Evolutionary conservation across 345 rosid species (phyloP), one percentile per base, ranked within the genome.

Genomic region (Raphanus sativus): DNA sequence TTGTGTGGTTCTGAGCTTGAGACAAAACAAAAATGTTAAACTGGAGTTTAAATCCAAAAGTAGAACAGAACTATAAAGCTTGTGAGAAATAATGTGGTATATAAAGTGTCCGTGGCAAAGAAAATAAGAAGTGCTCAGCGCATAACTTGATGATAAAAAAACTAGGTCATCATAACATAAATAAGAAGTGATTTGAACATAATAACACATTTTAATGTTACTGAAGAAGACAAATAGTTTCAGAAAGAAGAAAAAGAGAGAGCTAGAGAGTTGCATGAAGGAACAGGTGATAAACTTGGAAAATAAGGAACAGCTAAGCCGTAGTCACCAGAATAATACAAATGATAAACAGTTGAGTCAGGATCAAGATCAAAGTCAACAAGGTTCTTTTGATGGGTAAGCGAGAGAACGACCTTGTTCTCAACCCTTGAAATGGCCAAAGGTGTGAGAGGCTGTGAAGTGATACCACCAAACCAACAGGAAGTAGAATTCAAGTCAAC

Each of bases 301-400:
- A 40, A 10, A 40, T 40, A 38, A 38, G 45, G 45, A 28, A 28
- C 29, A 28, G 29, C 29, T 28, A 28, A 28, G 29, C 29, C 12
- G 9, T 38, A 38, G 12, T 38, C 1, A 38, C 45, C 45, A 38
- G 45, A 38, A 94, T 69, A 42, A 72, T 72, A 63, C 26, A 73
- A 24, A 64, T 73, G 63, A 52, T n/a, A 73, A 52, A 52, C 36
- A 13, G 15, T 1, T 1, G 70, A 73, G 3, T 48, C 13, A 4
- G 16, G 63, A 73, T 73, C 28, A 73, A 64, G 48, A 74, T 54
- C 71, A 25, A 65, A 26, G 24, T 28, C 40, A 5, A 74, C 71
- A 1, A 74, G 71, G 65, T 34, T 33, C 13, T 8, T 16, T 8
- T 24, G 6, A 24, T n/a, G 4, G 12, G 38, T 2, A 65, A 65